These are phyloP conservation scores for Cornus suecica DNA, from an alignment of 148 eudicot genomes.

Conservation along the genomic window DNA sequence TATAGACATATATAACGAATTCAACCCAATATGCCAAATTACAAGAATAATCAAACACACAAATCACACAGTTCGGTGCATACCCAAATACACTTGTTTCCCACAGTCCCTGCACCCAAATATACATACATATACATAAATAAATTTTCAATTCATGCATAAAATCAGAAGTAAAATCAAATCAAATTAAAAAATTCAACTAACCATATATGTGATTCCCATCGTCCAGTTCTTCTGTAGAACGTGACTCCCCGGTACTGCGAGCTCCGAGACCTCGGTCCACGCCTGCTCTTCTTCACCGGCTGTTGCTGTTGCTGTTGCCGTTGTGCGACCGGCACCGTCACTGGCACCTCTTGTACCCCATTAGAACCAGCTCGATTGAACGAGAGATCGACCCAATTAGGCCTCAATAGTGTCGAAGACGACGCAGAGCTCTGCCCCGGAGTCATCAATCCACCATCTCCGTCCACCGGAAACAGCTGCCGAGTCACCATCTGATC, in stretches of 20 bases:
- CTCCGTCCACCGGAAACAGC: constrained; percentile 42
- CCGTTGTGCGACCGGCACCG: constrained; percentile 16
- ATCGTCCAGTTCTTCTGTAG: constrained; percentile 68
- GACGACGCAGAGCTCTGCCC: constrained; percentile 3
- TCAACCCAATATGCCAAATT: neutral
- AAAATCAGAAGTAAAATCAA: neutral
- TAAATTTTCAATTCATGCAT: neutral
- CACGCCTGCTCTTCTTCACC: constrained; percentile 64
- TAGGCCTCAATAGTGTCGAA: neutral
- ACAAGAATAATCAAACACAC: neutral
- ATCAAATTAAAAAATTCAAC: neutral
- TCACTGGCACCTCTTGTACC: constrained; percentile 17
- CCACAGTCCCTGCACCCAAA: constrained; percentile 85
- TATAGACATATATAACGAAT: neutral
- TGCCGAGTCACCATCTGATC: constrained; percentile 34
- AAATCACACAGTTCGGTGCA: constrained; percentile 10
- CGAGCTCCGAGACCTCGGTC: constrained; percentile 70
- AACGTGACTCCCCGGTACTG: constrained; percentile 73
- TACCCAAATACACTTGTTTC: constrained; percentile 94
- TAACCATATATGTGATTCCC: constrained; percentile 77
- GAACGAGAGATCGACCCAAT: constrained; percentile 26
- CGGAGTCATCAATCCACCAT: constrained; percentile 7
- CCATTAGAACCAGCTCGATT: constrained; percentile 13
- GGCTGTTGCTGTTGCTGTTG: constrained; percentile 21
- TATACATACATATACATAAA: neutral